These are phyloP conservation scores for Penicillium herquei DNA, from an alignment of 495 filamentous ascomycete species.

Conservation along the genomic window DNA sequence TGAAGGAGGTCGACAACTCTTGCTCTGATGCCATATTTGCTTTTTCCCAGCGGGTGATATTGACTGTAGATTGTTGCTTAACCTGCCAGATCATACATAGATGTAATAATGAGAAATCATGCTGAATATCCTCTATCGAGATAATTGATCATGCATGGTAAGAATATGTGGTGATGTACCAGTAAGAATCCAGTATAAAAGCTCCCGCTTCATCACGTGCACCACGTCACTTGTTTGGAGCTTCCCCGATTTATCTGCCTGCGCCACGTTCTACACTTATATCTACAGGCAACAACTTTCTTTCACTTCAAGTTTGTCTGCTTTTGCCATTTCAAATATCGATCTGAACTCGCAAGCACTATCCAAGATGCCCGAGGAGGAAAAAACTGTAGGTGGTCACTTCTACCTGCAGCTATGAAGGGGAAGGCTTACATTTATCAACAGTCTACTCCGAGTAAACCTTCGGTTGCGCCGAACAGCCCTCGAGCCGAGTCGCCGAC, in stretches of 20 bases:
- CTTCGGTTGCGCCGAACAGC: constrained; percentile 27
- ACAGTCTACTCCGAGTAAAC: constrained; percentile 36
- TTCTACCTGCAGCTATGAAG: constrained; percentile 3
- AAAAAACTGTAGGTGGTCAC: constrained; percentile 34
- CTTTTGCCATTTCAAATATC: background rate
- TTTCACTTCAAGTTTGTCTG: constrained; percentile 1
- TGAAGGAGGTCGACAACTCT: constrained; percentile 64
- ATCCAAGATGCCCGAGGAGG: constrained; percentile 40
- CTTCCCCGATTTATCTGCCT: constrained; percentile 27
- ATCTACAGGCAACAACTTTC: constrained; percentile 24
- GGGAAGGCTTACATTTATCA: constrained; percentile 23
- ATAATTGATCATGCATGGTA: constrained; percentile 9
- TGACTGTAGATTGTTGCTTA: background rate
- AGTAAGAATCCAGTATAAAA: constrained; percentile 15
- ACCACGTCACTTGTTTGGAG: constrained; percentile 41
- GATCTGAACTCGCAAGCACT: background rate
- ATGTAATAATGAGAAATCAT: constrained; percentile 1
- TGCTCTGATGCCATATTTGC: constrained; percentile 42
- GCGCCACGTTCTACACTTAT: constrained; percentile 25
- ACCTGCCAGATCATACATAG: background rate
- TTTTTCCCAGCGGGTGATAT: no score
- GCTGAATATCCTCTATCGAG: background rate
- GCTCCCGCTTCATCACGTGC: constrained; percentile 32
- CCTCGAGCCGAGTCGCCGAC: constrained; percentile 75
- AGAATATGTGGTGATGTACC: constrained; percentile 2